These are phyloP conservation scores for Fusarium heterosporum DNA, from an alignment of 2,329 filamentous ascomycete genomes.

Conservation along the genomic window DNA sequence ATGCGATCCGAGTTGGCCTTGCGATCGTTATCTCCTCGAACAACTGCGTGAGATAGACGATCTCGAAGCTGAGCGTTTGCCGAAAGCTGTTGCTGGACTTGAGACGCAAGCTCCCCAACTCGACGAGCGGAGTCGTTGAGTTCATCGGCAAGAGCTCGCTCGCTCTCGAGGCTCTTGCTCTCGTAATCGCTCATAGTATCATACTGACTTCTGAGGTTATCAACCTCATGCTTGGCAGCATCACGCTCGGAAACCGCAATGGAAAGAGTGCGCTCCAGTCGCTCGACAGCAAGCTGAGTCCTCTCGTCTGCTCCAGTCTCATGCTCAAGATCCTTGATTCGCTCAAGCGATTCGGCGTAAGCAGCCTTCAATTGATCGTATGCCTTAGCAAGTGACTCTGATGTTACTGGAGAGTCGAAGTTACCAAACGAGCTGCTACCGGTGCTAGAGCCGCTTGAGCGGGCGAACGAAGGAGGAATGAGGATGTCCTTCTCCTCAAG, in stretches of 20 bases:
- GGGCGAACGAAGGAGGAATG: conserved; percentile 70
- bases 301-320: conserved; percentile 65
- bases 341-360: conserved; percentile 73
- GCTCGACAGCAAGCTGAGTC: conserved; percentile 70
- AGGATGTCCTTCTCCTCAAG: conserved; percentile 86
- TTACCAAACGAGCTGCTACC: conserved; percentile 48
- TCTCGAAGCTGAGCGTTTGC: conserved; percentile 79
- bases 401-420: conserved; percentile 65
- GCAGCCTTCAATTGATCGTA: conserved; percentile 81
- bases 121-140: conserved; percentile 79
- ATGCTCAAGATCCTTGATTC: conserved; percentile 73
- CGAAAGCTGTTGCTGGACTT: conserved; percentile 84
- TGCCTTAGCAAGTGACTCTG: conserved; percentile 77
- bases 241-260: conserved; percentile 79
- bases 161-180: conserved; percentile 66
- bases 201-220: conserved; percentile 71
- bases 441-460: conserved; percentile 53
- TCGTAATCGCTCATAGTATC: conserved; percentile 68
- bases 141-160: conserved; percentile 74
- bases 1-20: conserved; percentile 84
- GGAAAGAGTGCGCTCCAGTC: conserved; percentile 75
- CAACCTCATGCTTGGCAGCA: conserved; percentile 73
- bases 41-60: conserved; percentile 82
- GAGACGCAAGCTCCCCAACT: conserved; percentile 81
- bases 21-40: conserved; percentile 86